Conservation (phyloP, 2,329 filamentous ascomycete species). For the Periconia digitata region DNA sequence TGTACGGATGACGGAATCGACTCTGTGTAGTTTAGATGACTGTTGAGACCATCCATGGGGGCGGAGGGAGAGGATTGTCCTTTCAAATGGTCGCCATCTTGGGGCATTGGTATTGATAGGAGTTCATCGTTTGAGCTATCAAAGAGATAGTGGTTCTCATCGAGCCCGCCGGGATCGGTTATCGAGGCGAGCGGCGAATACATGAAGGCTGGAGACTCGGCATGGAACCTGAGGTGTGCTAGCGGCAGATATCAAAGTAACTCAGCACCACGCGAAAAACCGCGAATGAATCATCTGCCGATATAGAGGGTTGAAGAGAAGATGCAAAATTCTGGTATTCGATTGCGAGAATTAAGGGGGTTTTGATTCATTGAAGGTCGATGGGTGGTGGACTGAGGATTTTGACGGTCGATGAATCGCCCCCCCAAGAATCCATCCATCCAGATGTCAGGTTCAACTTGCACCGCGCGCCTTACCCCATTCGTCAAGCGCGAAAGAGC, state of each 20-base stretch:
- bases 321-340: constrained; percentile 13
- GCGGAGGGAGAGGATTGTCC: constrained; percentile 23
- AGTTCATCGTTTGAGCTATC: constrained; percentile 32
- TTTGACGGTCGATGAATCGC: constrained; percentile 15
- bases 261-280: constrained; percentile 18
- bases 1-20: constrained; percentile 44
- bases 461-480: constrained; percentile 19
- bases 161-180: constrained; percentile 35
- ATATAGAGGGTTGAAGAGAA: constrained; percentile 12
- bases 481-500: constrained; percentile 13
- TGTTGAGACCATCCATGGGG: constrained; percentile 37
- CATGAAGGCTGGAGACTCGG: constrained; percentile 32
- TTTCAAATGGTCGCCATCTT: constrained; percentile 39
- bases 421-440: constrained; percentile 26
- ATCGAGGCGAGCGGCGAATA: constrained; percentile 38
- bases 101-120: constrained; percentile 34
- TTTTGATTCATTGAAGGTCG: constrained; percentile 34
- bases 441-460: constrained; percentile 19
- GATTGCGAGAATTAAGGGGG: constrained; percentile 23
- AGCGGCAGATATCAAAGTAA: constrained; percentile 4
- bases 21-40: constrained; percentile 43
- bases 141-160: constrained; percentile 40
- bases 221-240: constrained; percentile 27
- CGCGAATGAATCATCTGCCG: constrained; percentile 25
- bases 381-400: constrained; percentile 12